These are phyloP conservation scores for Talaromyces sp. DNA, from an alignment of 2,329 filamentous ascomycete genomes.

Conservation along the genomic window DNA sequence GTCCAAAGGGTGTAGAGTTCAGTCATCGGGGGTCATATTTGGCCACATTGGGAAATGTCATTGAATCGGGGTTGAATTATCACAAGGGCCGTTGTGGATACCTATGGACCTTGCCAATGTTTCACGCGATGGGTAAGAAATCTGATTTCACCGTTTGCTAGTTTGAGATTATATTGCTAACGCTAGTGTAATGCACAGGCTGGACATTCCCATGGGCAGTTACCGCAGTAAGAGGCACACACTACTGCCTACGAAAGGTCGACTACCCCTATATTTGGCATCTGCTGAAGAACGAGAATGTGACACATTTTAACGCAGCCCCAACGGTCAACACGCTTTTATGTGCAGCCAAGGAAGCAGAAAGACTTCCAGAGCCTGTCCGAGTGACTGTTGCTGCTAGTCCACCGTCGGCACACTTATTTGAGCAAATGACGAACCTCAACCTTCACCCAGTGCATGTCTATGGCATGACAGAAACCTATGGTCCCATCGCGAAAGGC, in stretches of 20 bases:
- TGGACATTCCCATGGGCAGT: slow-evolving; percentile 92
- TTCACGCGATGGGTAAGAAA: slow-evolving; percentile 53
- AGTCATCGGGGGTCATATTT: slow-evolving; percentile 86
- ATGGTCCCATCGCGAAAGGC: slow-evolving; percentile 91
- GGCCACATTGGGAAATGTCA: slow-evolving; percentile 74
- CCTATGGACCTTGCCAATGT: slow-evolving; percentile 91
- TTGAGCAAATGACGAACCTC: slow-evolving; percentile 82
- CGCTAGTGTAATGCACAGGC: slow-evolving; percentile 27
- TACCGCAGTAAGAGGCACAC: slow-evolving; percentile 88
- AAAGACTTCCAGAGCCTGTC: slow-evolving; percentile 63
- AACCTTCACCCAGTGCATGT: slow-evolving; percentile 91
- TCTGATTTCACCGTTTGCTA: slow-evolving; percentile 36
- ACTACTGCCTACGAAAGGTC: slow-evolving; percentile 90
- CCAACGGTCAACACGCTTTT: slow-evolving; percentile 94
- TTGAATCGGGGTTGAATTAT: slow-evolving; percentile 80
- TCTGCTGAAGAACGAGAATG: slow-evolving; percentile 74
- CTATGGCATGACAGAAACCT: slow-evolving; percentile 83
- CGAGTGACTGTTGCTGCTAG: slow-evolving; percentile 88
- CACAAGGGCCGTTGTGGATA: slow-evolving; percentile 68
- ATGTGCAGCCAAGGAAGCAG: slow-evolving; percentile 72
- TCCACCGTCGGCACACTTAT: slow-evolving; percentile 82
- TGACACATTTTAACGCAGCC: slow-evolving; percentile 94
- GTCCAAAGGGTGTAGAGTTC: slow-evolving; percentile 88
- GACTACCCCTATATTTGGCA: slow-evolving; percentile 92
- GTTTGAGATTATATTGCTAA: no score